Evolutionary conservation across 768 basidiomycete genomes (phyloP).

Genomic region (Suillus clintonianus): DNA sequence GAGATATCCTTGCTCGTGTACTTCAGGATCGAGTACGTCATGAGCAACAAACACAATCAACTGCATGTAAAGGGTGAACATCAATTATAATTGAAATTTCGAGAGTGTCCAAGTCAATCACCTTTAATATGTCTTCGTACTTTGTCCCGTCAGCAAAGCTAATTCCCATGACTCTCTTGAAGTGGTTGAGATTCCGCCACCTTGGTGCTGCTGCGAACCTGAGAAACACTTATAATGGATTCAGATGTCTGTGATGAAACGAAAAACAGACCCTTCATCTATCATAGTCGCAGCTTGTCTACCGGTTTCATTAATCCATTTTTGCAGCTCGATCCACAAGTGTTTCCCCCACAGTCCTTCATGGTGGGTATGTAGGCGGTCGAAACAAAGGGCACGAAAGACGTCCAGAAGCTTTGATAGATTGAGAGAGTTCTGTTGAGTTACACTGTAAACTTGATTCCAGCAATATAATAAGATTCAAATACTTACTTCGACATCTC

Average conservation of each 20-base stretch:
- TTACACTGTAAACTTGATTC: constrained; percentile 17
- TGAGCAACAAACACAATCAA: constrained; percentile 30
- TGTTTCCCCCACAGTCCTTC: constrained; percentile 10
- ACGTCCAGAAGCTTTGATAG: constrained; percentile 11
- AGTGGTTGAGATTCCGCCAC: constrained; percentile 30
- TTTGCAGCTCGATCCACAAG: constrained; percentile 1
- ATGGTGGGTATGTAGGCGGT: constrained; percentile 6
- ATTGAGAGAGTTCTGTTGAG: constrained; percentile 35
- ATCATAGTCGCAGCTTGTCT: not conserved
- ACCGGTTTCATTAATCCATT: too few species aligned
- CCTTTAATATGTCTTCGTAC: constrained; percentile 31
- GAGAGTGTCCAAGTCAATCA: not conserved
- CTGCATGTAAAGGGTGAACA: constrained; percentile 15
- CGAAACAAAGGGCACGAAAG: constrained; percentile 2
- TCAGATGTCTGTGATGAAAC: not conserved
- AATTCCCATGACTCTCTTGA: not conserved
- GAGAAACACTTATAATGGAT: not conserved
- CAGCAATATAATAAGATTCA: not conserved
- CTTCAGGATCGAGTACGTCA: constrained; percentile 19
- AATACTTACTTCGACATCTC: constrained; percentile 2
- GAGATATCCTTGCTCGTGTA: constrained; percentile 18
- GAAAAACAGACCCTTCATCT: not conserved
- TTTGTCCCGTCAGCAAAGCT: constrained; percentile 18
- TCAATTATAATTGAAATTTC: not conserved
- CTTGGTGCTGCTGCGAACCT: constrained; percentile 27